Percentiles rank a stretch among this genome's conserved stretches.
phyloP scores from a whole-genome alignment of 306 rosid species.

The Gynostemma pentaphyllum region DNA sequence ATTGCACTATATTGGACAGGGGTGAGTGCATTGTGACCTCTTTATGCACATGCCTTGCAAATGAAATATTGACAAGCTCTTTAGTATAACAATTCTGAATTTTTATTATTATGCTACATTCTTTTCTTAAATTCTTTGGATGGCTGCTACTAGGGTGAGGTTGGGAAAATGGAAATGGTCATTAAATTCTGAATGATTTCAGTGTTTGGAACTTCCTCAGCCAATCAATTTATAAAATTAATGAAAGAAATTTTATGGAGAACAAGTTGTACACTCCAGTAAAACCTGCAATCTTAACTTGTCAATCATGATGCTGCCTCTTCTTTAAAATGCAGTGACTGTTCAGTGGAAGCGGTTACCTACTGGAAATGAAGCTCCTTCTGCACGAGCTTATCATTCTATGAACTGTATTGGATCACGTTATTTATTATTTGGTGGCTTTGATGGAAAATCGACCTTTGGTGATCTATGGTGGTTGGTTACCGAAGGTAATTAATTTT shows the following conservation, averaged over 20 bases:
- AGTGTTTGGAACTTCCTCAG: not conserved
- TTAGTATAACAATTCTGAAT: no score
- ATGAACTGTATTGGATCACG: slow-evolving; percentile 63
- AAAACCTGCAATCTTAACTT: not conserved
- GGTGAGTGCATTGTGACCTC: slow-evolving; percentile 43
- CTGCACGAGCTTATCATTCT: slow-evolving; percentile 96
- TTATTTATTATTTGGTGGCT: slow-evolving; percentile 78
- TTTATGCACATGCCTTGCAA: not conserved
- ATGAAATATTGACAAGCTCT: no score
- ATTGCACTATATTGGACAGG: slow-evolving; percentile 75
- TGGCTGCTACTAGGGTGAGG: not conserved
- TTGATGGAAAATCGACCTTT: slow-evolving; percentile 87
- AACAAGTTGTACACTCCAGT: not conserved
- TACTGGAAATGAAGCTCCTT: slow-evolving; percentile 73
- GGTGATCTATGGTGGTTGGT: slow-evolving; percentile 97
- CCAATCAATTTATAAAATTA: not conserved
- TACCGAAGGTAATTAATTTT: slow-evolving; percentile 58
- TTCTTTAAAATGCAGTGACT: slow-evolving; percentile 38
- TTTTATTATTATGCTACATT: no score
- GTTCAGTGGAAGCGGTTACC: slow-evolving; percentile 95
- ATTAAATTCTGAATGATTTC: not conserved
- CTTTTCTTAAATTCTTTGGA: no score
- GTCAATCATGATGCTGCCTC: not conserved
- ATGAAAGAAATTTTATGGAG: not conserved
- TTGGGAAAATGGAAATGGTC: not conserved